Evolutionary conservation across 805 yeast genomes (phyloP), one percentile per base, ranked within the genome.

Genomic region (Jamesozyma hellenica): DNA sequence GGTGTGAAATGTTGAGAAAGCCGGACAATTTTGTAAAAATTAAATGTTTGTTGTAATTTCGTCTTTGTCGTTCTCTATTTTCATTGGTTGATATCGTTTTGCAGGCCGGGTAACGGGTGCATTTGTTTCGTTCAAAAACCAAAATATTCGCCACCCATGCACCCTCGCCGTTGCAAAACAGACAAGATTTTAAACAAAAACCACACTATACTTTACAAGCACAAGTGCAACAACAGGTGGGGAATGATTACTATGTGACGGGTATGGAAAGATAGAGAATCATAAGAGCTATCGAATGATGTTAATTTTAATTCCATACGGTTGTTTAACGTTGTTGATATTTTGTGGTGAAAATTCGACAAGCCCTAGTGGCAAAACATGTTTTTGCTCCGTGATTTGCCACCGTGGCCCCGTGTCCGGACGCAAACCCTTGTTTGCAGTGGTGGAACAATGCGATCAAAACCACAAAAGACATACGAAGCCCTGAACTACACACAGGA

Each of bases 61-160:
- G 34, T 27, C 26, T 34, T 10, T 21, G 32, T 35, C 38, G 41
- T 30, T 16, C 36, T 37, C 35, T 15, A 23, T 23, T 45, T 19
- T 51, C 34, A 56, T 56, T 56, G 60, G 61, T 38, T 44, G 35
- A 36, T 17, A 18, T 36, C 11, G 40, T 14, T 17, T 27, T 26
- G 36, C 12, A 3, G 25, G 4, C 18, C 40, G 50, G 50, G 48
- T 44, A 44, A 46, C 35, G 13, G 19, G 3, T 6, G 11, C 9
- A 28, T n/a, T n/a, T n/a, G n/a, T n/a, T 21, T 10, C 18, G 21
- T 13, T 3, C 10, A 11, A 14, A 18, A 12, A 32, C n/a, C 28
- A 35, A 35, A 3, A 13, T 19, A 17, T 4, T 9, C 15, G 25
- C 33, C n/a, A 36, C 38, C 38, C 38, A 16, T 9, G 29, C 33